phyloP scores from a whole-genome alignment of 176 grass and related monocot genomes.

The Neostapfia colusana region DNA sequence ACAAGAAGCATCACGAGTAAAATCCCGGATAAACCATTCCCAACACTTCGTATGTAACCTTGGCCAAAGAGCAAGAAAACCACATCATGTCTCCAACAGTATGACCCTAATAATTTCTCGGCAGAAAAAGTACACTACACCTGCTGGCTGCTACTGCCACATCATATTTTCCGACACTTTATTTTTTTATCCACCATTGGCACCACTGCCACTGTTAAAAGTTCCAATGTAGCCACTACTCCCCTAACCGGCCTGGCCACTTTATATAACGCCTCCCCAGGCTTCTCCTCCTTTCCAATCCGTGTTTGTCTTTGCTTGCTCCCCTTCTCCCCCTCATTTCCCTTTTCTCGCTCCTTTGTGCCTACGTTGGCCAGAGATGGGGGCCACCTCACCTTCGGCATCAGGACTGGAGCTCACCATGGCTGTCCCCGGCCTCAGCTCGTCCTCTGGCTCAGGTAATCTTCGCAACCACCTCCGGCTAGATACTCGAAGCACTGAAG shows the following conservation, averaged over 20 bases:
- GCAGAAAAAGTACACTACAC: slow-evolving; percentile 52
- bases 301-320: slow-evolving; percentile 47
- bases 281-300: slow-evolving; percentile 53
- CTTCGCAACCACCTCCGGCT: not conserved
- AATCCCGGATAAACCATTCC: not conserved
- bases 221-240: slow-evolving; percentile 17
- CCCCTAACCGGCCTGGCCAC: slow-evolving; percentile 11
- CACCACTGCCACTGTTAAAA: slow-evolving; percentile 27
- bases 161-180: not conserved
- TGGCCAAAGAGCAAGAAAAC: slow-evolving; percentile 41
- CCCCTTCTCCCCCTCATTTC: slow-evolving; percentile 10
- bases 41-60: not conserved
- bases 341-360: slow-evolving; percentile 24
- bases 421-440: slow-evolving; percentile 76
- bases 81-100: slow-evolving; percentile 35
- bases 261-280: slow-evolving; percentile 53
- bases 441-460: slow-evolving; percentile 81
- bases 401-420: slow-evolving; percentile 94
- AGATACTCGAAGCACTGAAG: not conserved
- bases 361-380: slow-evolving; percentile 46
- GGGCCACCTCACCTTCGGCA: slow-evolving; percentile 50
- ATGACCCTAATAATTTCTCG: slow-evolving; percentile 30
- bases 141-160: not conserved
- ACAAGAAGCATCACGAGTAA: not conserved
- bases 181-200: not conserved